Percentiles rank a stretch among this genome's conserved stretches.
These are phyloP conservation scores for Pestalotiopsis sp. DNA, from an alignment of 2,329 filamentous ascomycete species.

Conservation along the genomic window DNA sequence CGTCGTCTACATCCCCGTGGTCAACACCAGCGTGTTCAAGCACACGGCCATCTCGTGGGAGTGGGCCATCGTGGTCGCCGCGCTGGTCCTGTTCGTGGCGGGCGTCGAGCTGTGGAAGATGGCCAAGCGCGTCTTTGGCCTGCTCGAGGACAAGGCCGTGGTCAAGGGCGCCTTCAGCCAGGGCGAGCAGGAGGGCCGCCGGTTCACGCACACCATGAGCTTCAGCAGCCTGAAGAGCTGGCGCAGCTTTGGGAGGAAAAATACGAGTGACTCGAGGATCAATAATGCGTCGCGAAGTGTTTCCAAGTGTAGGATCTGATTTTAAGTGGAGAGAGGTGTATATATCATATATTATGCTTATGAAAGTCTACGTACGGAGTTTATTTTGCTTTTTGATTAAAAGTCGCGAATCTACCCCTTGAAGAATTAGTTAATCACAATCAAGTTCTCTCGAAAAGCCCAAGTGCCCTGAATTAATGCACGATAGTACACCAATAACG, in stretches of 20 bases:
- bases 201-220: constrained; percentile 51
- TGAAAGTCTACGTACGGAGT: background rate
- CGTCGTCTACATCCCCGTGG: constrained; percentile 67
- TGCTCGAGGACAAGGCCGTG: constrained; percentile 55
- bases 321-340: background rate
- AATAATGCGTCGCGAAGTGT: background rate
- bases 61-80: constrained; percentile 69
- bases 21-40: constrained; percentile 70
- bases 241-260: constrained; percentile 35
- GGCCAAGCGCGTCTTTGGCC: constrained; percentile 59
- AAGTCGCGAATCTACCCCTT: too few species aligned
- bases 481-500: too few species aligned
- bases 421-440: too few species aligned
- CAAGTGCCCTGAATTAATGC: too few species aligned
- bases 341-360: background rate
- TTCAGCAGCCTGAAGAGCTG: constrained; percentile 52
- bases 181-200: constrained; percentile 47
- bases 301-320: background rate
- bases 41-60: constrained; percentile 71
- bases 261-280: constrained; percentile 24
- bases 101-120: constrained; percentile 76
- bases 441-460: too few species aligned
- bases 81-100: constrained; percentile 64
- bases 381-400: background rate
- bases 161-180: constrained; percentile 55